Conservation (phyloP, 2,329 filamentous ascomycete species). For the Chrysoporthe deuterocubensis region DNA sequence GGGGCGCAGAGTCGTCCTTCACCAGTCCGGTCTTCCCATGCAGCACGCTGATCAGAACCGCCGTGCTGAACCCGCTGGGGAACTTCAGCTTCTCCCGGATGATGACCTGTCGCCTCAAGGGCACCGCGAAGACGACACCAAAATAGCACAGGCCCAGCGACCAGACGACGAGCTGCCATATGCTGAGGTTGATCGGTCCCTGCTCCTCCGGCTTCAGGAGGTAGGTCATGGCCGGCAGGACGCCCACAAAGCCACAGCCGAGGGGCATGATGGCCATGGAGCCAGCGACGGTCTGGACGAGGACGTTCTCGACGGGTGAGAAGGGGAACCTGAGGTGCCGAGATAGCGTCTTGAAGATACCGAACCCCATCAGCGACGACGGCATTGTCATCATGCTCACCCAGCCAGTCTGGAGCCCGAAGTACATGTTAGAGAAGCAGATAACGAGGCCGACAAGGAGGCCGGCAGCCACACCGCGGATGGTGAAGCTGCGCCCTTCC, state of each 20-base stretch:
- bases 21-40: conserved; percentile 61
- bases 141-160: conserved; percentile 93
- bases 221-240: conserved; percentile 86
- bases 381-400: conserved; percentile 94
- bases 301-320: conserved; percentile 92
- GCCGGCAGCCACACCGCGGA: conserved; percentile 79
- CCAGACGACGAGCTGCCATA: conserved; percentile 85
- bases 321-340: conserved; percentile 79
- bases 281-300: conserved; percentile 94
- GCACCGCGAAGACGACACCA: conserved; percentile 94
- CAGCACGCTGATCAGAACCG: conserved; percentile 87
- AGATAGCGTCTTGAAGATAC: conserved; percentile 82
- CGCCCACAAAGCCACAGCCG: conserved; percentile 93
- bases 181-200: conserved; percentile 72
- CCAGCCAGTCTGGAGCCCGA: conserved; percentile 74
- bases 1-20: conserved; percentile 33
- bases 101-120: conserved; percentile 87
- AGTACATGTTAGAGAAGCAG: conserved; percentile 97
- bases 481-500: conserved; percentile 77
- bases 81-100: conserved; percentile 92
- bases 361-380: conserved; percentile 90
- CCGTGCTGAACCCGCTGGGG: conserved; percentile 93
- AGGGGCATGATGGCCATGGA: conserved; percentile 96
- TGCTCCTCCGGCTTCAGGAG: conserved; percentile 77
- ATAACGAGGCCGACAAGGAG: conserved; percentile 86